Evolutionary conservation across 768 basidiomycete genomes (phyloP), one percentile per base, ranked within the genome.

Genomic region (Calocybe cyanea): DNA sequence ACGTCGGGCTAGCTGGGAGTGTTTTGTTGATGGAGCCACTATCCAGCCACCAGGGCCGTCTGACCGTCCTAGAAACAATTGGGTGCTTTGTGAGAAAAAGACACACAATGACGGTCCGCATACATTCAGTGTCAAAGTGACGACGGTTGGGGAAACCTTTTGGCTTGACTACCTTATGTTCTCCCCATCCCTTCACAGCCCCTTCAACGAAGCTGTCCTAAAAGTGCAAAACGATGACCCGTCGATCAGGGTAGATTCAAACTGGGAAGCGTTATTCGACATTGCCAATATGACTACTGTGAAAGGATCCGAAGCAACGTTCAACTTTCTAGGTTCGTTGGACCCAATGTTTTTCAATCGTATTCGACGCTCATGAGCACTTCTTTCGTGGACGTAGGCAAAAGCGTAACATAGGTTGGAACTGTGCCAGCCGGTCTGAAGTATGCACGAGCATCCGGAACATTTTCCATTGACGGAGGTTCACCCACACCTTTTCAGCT

Each of bases 1-100:
- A 18, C 34, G 17, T 35, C n/a, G 17, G 14, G 34, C 34, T 5
- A 14, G 7, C 2, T 64, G 57, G 57, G 31, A 54, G 17, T 65
- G 64, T 37, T 48, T 54, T 15, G 41, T 65, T 24, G 62, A 65
- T 34, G 53, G 56, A 1, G 33, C 39, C 9, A 46, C 21, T 32
- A 51, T 59, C 38, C 28, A 37, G 7, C 23, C 43, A 2, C 1
- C 18, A 0, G 19, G 34, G 9, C 30, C 45, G 2, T 15, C 9
- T 11, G 23, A n/a, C 1, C 17, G 7, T 17, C 32, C 32, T 3
- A 39, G 41, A 20, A 50, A 50, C 28, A 50, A 50, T 21, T 45
- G 43, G 49, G n/a, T 31, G 7, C 24, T 50, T 2, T 50, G 49
- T 17, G 32, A 45, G 10, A 10, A 17, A 2, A 32, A 17, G 1